Base-by-base conservation (phyloP, 2,329 filamentous ascomycete genomes). In the Cercospora sojina region DNA sequence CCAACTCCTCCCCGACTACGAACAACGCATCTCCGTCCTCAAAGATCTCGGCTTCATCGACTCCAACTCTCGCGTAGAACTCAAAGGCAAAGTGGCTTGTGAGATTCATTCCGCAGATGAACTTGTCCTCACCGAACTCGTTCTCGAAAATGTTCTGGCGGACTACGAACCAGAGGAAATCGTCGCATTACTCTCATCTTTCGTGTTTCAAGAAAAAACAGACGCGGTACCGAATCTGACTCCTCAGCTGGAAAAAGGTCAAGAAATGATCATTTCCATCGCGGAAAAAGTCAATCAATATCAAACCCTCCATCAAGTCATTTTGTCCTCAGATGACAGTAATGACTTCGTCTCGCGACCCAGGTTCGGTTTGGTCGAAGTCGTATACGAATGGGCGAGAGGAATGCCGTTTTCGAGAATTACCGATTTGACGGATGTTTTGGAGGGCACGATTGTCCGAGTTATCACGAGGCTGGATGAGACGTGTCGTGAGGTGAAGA, bases 371-470 rank as follows among this genome's bases (percentile, higher is more conserved):
- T 86, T 99, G 64, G 93, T 97, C 77, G 95, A 99, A 79, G 95
- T 99, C 0, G 96, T 99, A 35, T 97, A 98, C 77, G 95, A 99
- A 79, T 99, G 95, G 95, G 95, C 95, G 9, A 85, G 92, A 59
- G 95, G 95, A 27, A 98, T 98, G 92, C 94, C 91, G 61, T 99
- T 99, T 84, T 96, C 96, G 80, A 94, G 95, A 71, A 99, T 99
- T 72, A 98, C 94, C 0, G 91, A 94, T 71, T 81, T 99, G 76
- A 99, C 95, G 7, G 94, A 98, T 78, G 93, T 99, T 65, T 88
- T 98, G 74, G 95, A 99, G 79, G 95, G 95, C 1, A 98, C 95
- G 0, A 98, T 99, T 80, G 95, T 99, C 57, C 85, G 95, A 61
- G 94, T 95, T 2, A 98, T 99, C 73, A 96, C 93, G 49, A 84